A percentile compares a stretch with the other conserved stretches of the same genome.
Conservation (phyloP, 768 basidiomycete species). For the Coprinopsis strossmayeri region DNA sequence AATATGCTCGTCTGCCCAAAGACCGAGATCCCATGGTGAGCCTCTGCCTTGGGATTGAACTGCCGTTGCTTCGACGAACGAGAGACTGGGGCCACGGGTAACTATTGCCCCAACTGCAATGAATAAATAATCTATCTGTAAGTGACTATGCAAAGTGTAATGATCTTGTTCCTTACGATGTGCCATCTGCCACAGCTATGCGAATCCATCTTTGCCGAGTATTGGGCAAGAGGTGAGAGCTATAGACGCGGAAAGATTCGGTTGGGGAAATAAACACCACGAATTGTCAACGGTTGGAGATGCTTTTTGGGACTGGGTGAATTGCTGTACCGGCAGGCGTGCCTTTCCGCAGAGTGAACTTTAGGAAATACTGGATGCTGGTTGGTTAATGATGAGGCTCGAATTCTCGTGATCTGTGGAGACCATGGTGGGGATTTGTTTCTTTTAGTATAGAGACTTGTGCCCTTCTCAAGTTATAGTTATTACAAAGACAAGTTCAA, state of each 20-base stretch:
- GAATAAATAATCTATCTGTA: constrained; percentile 2
- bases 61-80: constrained; percentile 62
- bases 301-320: constrained; percentile 31
- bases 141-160: constrained; percentile 18
- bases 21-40: constrained; percentile 55
- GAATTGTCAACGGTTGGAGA: constrained; percentile 53
- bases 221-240: constrained; percentile 56
- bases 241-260: constrained; percentile 36
- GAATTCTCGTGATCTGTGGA: too few species aligned
- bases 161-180: constrained; percentile 61
- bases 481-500: too few species aligned
- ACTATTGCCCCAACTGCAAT: constrained; percentile 44
- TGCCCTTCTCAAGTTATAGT: too few species aligned
- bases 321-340: constrained; percentile 39
- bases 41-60: constrained; percentile 57
- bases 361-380: constrained; percentile 36
- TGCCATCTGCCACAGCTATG: constrained; percentile 52
- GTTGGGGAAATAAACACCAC: constrained; percentile 47
- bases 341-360: constrained; percentile 40
- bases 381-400: constrained; percentile 23
- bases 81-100: constrained; percentile 47
- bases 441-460: too few species aligned
- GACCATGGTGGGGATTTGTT: too few species aligned
- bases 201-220: constrained; percentile 45
- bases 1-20: constrained; percentile 60